A percentile compares a stretch with the other conserved stretches of the same genome.
Conservation (phyloP, 2,329 filamentous ascomycete species). For the Fusarium miscanthi region DNA sequence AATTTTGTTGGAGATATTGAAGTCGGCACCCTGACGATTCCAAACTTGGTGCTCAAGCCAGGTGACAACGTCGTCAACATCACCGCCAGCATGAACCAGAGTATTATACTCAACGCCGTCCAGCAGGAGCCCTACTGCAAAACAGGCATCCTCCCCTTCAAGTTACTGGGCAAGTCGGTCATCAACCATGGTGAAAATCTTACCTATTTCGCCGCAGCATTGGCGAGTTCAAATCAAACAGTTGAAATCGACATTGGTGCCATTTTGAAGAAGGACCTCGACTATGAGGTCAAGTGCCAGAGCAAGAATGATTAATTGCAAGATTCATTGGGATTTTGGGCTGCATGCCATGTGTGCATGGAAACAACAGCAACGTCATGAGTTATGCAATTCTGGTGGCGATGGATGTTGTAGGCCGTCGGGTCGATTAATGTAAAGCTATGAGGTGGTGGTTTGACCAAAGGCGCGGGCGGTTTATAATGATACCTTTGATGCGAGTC, state of each 20-base stretch:
- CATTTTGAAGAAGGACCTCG: conserved; percentile 53
- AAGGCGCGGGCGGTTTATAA: conserved; percentile 44
- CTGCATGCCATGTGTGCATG: background rate
- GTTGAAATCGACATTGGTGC: conserved; percentile 63
- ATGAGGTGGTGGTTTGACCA: conserved; percentile 23
- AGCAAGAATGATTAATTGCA: conserved; percentile 12
- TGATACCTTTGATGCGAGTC: conserved; percentile 48
- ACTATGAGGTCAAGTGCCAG: conserved; percentile 43
- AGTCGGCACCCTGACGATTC: conserved; percentile 68
- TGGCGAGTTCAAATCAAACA: conserved; percentile 62
- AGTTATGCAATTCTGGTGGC: background rate
- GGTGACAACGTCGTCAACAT: conserved; percentile 68
- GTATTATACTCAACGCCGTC: conserved; percentile 55
- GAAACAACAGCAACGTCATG: background rate
- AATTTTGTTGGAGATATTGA: conserved; percentile 63
- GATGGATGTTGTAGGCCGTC: background rate
- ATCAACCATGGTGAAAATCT: conserved; percentile 63
- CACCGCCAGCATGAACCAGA: conserved; percentile 64
- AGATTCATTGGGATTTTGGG: background rate
- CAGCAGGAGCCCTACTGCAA: conserved; percentile 63
- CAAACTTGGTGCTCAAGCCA: conserved; percentile 68
- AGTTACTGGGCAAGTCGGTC: conserved; percentile 65
- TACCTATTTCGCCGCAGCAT: conserved; percentile 66
- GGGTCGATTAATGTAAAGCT: conserved; percentile 27
- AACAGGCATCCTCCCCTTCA: conserved; percentile 64